These are phyloP conservation scores for Stagonosporopsis vannaccii DNA, from an alignment of 2,329 filamentous ascomycete species.

Conservation along the genomic window DNA sequence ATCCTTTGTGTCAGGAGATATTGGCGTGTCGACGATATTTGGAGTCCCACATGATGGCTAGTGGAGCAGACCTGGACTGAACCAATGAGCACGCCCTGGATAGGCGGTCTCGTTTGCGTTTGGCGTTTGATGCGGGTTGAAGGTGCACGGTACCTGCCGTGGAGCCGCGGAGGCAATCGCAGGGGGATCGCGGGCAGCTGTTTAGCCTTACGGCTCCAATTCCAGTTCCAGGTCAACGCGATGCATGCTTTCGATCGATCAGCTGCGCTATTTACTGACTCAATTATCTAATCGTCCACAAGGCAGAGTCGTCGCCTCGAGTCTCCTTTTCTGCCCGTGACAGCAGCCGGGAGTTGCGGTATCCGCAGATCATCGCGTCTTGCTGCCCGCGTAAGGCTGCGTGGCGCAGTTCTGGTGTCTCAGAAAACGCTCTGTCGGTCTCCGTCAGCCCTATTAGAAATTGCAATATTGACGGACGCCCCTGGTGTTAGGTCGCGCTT, in stretches of 20 bases:
- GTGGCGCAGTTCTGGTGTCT: conserved; percentile 9
- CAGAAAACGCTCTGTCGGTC: conserved; percentile 6
- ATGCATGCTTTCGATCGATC: conserved; percentile 9
- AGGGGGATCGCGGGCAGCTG: background rate
- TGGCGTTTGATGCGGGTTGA: conserved; percentile 4
- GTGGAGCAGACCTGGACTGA: conserved; percentile 11
- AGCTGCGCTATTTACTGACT: conserved; percentile 16
- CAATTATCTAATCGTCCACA: conserved; percentile 7
- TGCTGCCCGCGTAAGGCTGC: conserved; percentile 11
- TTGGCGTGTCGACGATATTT: background rate
- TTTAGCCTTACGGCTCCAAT: conserved; percentile 15
- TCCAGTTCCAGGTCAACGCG: conserved; percentile 7
- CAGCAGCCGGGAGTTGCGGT: conserved; percentile 1
- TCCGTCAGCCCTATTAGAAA: conserved; percentile 17
- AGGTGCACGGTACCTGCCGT: conserved; percentile 13
- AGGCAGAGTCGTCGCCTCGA: background rate
- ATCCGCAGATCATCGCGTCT: conserved; percentile 7
- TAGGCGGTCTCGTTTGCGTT: conserved; percentile 1
- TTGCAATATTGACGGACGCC: conserved; percentile 7
- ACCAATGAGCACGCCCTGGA: background rate
- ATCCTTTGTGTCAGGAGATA: background rate
- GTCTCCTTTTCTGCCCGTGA: conserved; percentile 3
- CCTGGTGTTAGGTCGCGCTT: conserved; percentile 11
- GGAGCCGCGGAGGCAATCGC: conserved; percentile 7
- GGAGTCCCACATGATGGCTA: background rate